Conservation (phyloP, 352 stramenopile genomes). For the Phytophthora pseudosyringae region DNA sequence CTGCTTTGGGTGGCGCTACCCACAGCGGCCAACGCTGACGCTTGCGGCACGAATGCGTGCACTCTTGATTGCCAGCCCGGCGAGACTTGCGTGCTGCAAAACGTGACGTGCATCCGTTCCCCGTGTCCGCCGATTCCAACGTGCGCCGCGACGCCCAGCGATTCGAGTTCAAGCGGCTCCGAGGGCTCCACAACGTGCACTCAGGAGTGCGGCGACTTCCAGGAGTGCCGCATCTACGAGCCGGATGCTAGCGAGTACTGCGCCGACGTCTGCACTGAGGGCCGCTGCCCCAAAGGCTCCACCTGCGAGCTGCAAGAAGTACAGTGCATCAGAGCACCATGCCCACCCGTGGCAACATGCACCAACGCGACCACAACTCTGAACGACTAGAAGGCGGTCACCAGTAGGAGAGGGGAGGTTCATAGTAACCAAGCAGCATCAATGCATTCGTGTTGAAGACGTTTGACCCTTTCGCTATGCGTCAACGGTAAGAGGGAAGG, state of each 20-base stretch:
- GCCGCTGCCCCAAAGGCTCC: constrained; percentile 5
- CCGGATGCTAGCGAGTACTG: constrained; percentile 19
- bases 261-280: constrained; percentile 15
- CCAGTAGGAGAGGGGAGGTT: not conserved
- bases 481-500: not conserved
- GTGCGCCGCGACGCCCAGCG: constrained; percentile 9
- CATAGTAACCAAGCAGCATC: too few relatives aligned
- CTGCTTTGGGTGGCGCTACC: constrained; percentile 7
- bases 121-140: constrained; percentile 17
- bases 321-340: constrained; percentile 21
- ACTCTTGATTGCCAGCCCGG: constrained; percentile 12
- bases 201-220: constrained; percentile 14
- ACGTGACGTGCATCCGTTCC: constrained; percentile 10
- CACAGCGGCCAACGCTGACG: not conserved
- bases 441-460: too few relatives aligned
- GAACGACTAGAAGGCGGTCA: not conserved
- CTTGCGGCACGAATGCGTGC: constrained; percentile 9
- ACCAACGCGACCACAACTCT: constrained; percentile 2
- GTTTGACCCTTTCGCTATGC: too few relatives aligned
- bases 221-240: constrained; percentile 21
- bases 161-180: not conserved
- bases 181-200: constrained; percentile 2
- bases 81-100: constrained; percentile 10
- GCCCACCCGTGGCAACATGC: constrained; percentile 17
- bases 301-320: constrained; percentile 22